Evolutionary conservation across 164 flowering plant genomes (phyloP), one percentile per base, ranked within the genome.

Genomic region (Euptelea pleiosperma): DNA sequence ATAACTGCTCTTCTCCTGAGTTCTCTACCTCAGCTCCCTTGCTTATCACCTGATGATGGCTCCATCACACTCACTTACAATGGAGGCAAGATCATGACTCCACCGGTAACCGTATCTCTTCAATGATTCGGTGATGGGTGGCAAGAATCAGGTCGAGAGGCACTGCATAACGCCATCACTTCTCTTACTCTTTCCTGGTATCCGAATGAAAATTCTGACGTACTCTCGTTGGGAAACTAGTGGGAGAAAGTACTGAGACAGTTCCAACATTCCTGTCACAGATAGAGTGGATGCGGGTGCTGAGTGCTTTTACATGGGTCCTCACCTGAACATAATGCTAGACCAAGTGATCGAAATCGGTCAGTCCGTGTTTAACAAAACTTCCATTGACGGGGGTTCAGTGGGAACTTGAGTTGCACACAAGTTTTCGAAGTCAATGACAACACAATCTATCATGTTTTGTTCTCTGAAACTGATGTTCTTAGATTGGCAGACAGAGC

Each of bases 61-160:
- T 25, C 61, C 39, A 6, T 45, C 12, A 44, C 55, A 34, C 35
- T 60, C 24, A 48, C 55, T 0, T 60, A 60, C 46, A 48, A 60
- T 48, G 63, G 63, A 16, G 63, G 63, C 11, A 49, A 60, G 36
- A 37, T 60, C 55, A 60, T 60, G 63, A 60, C 63, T 2, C 14
- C 16, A 29, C 63, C 63, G n/a, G 47, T 60, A 49, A 48, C 45
- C 8, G 34, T 60, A 8, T 36, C 55, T 48, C 55, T 60, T 50
- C 44, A 48, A 6, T 60, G 63, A 55, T 60, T 60, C 6, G 63
- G 63, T 29, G 47, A 45, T 3, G 53, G 43, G 10, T 58, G 62
- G 62, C 30, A 34, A 0, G 34, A 47, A 31, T 19, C 52, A 45
- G 62, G 62, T 10, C 19, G 31, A 47, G 53, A 58, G 21, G 53